Conservation (phyloP, 2,329 filamentous ascomycete genomes). For the Pestalotiopsis sp. region DNA sequence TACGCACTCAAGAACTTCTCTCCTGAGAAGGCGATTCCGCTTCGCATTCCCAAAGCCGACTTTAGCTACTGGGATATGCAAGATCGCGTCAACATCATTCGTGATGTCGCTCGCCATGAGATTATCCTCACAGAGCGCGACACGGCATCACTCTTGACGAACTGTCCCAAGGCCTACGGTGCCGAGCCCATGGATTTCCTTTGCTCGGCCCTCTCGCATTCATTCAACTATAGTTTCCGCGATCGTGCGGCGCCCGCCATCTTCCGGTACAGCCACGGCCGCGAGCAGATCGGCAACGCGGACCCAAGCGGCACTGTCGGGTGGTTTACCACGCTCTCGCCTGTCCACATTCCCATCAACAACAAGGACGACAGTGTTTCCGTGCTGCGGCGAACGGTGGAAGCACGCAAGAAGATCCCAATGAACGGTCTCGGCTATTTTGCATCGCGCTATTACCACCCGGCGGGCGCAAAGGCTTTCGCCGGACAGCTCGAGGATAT, state of each 20-base stretch:
- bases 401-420: conserved; percentile 9
- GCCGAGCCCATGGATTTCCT: conserved; percentile 40
- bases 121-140: conserved; percentile 26
- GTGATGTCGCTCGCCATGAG: not conserved
- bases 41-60: conserved; percentile 16
- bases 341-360: conserved; percentile 21
- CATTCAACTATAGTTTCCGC: conserved; percentile 32
- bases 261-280: conserved; percentile 42
- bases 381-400: conserved; percentile 4
- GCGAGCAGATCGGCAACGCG: conserved; percentile 32
- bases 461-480: conserved; percentile 1
- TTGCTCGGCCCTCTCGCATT: conserved; percentile 29
- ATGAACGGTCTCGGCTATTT: conserved; percentile 12
- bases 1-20: conserved; percentile 13
- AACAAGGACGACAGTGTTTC: conserved; percentile 11
- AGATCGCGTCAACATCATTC: conserved; percentile 5
- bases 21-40: conserved; percentile 10
- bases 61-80: conserved; percentile 13
- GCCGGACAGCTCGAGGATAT: conserved; percentile 6
- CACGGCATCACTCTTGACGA: conserved; percentile 22
- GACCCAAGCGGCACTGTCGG: conserved; percentile 41
- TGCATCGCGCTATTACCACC: conserved; percentile 11
- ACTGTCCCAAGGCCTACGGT: conserved; percentile 21
- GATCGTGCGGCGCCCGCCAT: conserved; percentile 33
- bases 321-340: conserved; percentile 45